Conservation (phyloP, 2,329 filamentous ascomycete species). For the Aspergillaceae sp. region DNA sequence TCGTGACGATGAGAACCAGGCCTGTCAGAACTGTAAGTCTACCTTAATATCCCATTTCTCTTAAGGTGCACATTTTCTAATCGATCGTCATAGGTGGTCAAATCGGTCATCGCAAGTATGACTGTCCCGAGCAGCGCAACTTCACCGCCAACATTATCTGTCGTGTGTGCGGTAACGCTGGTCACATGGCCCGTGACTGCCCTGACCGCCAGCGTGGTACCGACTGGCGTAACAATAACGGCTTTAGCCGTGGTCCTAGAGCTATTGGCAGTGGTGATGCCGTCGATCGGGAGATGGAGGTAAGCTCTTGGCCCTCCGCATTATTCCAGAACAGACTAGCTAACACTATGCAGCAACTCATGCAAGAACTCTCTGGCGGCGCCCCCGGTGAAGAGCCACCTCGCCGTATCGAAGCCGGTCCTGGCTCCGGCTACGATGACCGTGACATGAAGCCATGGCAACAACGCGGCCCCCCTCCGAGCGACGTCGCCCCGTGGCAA, state of each 20-base stretch:
- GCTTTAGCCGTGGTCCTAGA: slow-evolving; percentile 38
- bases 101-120: slow-evolving; percentile 97
- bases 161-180: slow-evolving; percentile 93
- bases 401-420: slow-evolving; percentile 79
- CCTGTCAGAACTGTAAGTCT: slow-evolving; percentile 81
- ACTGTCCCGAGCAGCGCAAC: slow-evolving; percentile 95
- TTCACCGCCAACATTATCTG: slow-evolving; percentile 99
- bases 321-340: slow-evolving; percentile 34
- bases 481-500: slow-evolving; percentile 74
- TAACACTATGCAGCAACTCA: slow-evolving; percentile 60
- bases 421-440: slow-evolving; percentile 46
- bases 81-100: slow-evolving; percentile 56
- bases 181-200: slow-evolving; percentile 97
- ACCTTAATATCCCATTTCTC: not conserved
- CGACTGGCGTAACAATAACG: slow-evolving; percentile 75
- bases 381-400: slow-evolving; percentile 52
- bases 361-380: slow-evolving; percentile 88
- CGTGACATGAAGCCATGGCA: slow-evolving; percentile 75
- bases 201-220: slow-evolving; percentile 84
- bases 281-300: slow-evolving; percentile 90
- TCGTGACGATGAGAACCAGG: slow-evolving; percentile 97
- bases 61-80: not conserved
- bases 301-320: slow-evolving; percentile 38
- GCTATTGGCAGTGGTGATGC: slow-evolving; percentile 71
- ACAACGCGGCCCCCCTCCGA: slow-evolving; percentile 65